Evolutionary conservation across 2,329 filamentous ascomycete genomes (phyloP).

Genomic region (Verticillium tricorpus): DNA sequence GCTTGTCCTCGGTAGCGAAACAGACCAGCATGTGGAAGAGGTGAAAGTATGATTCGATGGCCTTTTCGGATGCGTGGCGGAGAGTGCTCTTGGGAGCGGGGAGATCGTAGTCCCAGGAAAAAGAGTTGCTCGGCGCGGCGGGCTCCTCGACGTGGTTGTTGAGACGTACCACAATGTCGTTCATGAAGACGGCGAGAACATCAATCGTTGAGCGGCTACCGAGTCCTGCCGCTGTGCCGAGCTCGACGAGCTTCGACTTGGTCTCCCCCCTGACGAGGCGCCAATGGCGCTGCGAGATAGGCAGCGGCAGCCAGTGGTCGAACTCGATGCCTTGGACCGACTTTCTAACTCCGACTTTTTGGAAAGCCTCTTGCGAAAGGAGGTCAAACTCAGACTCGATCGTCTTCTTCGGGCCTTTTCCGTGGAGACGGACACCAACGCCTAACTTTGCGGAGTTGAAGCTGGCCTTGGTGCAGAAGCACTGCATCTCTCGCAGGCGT

Average conservation of each 20-base stretch:
- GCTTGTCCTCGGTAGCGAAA: constrained; percentile 30
- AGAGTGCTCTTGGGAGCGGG: constrained; percentile 30
- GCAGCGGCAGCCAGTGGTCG: constrained; percentile 39
- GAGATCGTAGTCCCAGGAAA: constrained; percentile 11
- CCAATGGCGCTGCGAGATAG: constrained; percentile 42
- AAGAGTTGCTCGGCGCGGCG: neutral
- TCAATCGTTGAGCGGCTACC: constrained; percentile 18
- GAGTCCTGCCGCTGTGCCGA: neutral
- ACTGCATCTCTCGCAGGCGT: constrained; percentile 39
- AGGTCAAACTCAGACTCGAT: constrained; percentile 46
- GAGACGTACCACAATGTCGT: constrained; percentile 43
- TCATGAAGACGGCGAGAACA: constrained; percentile 44
- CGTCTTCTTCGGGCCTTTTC: constrained; percentile 13
- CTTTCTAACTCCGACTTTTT: constrained; percentile 24
- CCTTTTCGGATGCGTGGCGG: constrained; percentile 45
- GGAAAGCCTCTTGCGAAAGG: constrained; percentile 36
- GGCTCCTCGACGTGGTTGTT: constrained; percentile 22
- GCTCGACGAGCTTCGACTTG: constrained; percentile 13
- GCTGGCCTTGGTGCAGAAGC: constrained; percentile 38
- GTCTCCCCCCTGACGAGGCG: constrained; percentile 17
- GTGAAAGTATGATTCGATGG: constrained; percentile 47
- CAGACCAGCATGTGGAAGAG: constrained; percentile 47
- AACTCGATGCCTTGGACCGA: constrained; percentile 39
- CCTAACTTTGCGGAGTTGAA: constrained; percentile 34
- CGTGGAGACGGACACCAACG: constrained; percentile 29